Conservation (phyloP, 208 protist genomes). For the Acanthamoeba sp. region DNA sequence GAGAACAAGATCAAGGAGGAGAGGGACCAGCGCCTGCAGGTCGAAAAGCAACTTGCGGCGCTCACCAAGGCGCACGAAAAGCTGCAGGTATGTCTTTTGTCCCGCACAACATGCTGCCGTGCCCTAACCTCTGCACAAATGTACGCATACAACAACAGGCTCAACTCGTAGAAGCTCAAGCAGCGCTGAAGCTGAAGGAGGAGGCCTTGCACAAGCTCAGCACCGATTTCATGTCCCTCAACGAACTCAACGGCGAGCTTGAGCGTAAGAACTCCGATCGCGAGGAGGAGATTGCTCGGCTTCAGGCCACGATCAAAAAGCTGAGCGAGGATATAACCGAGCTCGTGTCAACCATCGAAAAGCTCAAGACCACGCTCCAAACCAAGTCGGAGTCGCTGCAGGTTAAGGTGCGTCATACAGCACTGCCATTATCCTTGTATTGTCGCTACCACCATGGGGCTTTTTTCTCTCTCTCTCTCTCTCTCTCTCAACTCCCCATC, state of each 20-base stretch:
- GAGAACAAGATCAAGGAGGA: slow-evolving; percentile 71
- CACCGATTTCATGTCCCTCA: slow-evolving; percentile 55
- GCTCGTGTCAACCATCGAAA: slow-evolving; percentile 17
- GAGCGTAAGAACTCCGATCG: slow-evolving; percentile 1
- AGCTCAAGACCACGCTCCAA: slow-evolving; percentile 58
- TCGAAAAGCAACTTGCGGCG: slow-evolving; percentile 60
- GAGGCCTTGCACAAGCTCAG: background rate
- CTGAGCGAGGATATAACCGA: background rate
- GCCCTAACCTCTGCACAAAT: background rate
- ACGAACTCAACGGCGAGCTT: background rate
- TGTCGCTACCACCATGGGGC: too few relatives aligned
- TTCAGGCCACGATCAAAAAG: background rate
- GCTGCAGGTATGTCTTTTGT: background rate
- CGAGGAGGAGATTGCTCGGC: slow-evolving; percentile 23
- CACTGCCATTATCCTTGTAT: background rate
- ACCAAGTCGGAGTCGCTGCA: slow-evolving; percentile 15
- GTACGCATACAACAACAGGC: background rate
- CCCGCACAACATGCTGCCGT: background rate
- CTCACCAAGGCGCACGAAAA: slow-evolving; percentile 71
- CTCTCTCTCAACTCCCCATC: too few relatives aligned
- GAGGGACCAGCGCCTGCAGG: slow-evolving; percentile 4
- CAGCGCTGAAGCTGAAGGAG: slow-evolving; percentile 50
- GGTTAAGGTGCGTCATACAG: background rate
- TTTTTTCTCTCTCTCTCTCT: too few relatives aligned
- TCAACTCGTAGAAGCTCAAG: slow-evolving; percentile 3